Evolutionary conservation across 1,284 basidiomycete species (phyloP), one percentile per base, ranked within the genome.

Genomic region (Trichosporon sp.): DNA sequence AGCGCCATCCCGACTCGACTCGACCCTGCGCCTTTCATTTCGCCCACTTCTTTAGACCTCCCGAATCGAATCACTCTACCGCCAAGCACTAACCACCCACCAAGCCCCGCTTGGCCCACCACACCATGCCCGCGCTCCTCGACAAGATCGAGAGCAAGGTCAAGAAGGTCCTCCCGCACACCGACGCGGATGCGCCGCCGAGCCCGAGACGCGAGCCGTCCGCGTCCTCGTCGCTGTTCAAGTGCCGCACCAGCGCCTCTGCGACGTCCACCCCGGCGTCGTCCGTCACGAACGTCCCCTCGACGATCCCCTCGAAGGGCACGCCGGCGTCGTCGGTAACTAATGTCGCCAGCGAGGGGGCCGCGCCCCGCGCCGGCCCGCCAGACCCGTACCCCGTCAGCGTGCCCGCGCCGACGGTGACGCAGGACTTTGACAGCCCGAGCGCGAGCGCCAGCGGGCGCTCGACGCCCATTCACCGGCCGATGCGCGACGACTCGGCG

Each of bases 131-230:
- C 27, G 27, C 27, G 15, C 29, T 60, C 56, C 4, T 60, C 56
- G 56, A 60, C 31, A 60, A 60, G 56, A 31, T 60, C 56, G 56
- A 32, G 56, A 29, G 29, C 56, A 60, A 29, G 56, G 56, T 60
- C 56, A 60, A 60, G 56, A 60, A 60, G 56, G 56, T 60, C 18
- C 56, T 60, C 7, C 56, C 56, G 18, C 56, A 60, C 56, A 7
- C 15, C 5, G 27, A 60, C 18, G 3, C 11, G 38, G 13, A 6
- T 12, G 3, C 38, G 38, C 15, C 47, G 7, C 47, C 35, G 18
- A 15, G 9, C 1, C 4, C n/a, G 15, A 42, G 5, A 8, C 47
- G 47, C 15, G 47, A 51, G 21, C 21, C n/a, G 21, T 25, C 47
- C 7, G 12, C 21, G 21, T 25, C 21, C 18, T 51, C 47, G 5